Base-by-base conservation (phyloP, 345 rosid genomes). In the Sonneratia alba region DNA sequence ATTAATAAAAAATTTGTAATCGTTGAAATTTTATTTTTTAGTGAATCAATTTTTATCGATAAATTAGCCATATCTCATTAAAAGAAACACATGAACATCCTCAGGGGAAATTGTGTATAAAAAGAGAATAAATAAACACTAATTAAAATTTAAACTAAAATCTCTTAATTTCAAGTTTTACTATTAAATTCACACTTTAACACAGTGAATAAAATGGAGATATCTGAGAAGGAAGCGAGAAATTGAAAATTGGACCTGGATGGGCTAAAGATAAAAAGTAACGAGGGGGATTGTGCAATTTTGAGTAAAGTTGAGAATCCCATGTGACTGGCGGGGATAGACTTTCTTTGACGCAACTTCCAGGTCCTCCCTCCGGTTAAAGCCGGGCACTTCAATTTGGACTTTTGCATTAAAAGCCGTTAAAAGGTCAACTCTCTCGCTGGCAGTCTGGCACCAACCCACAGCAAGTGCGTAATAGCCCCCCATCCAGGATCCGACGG, bases 351-450 rank as follows among this genome's bases (percentile, higher is more conserved):
- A 81, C 80, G 79, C 56, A 42, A 78, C 81, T 78, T 73, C 83
- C 83, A 74, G 85, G n/a, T n/a, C n/a, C n/a, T n/a, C n/a, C 81
- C 74, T 69, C 80, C 80, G 76, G 85, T 83, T 49, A 80, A 84
- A 68, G 81, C 59, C 61, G 70, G 62, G 27, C 65, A 67, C 10
- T 3, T 0, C 0, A 47, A 14, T 56, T 71, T 42, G 49, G 81
- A 70, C 84, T 76, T 83, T 80, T 76, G 79, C 73, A 75, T 78
- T 73, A 80, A 85, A 85, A 80, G 79, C 71, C 66, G 77, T 37
- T 45, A 75, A 75, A 70, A 48, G 81, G 92, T 86, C 90, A 86
- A 86, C 93, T 75, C 82, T 75, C 86, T 67, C 77, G 71, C 84
- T 84, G 87, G 87, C 85, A 70, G 7, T 40, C 43, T 74, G 12